phyloP scores from a whole-genome alignment of 495 filamentous ascomycete species.

The Penicillium pulvis region DNA sequence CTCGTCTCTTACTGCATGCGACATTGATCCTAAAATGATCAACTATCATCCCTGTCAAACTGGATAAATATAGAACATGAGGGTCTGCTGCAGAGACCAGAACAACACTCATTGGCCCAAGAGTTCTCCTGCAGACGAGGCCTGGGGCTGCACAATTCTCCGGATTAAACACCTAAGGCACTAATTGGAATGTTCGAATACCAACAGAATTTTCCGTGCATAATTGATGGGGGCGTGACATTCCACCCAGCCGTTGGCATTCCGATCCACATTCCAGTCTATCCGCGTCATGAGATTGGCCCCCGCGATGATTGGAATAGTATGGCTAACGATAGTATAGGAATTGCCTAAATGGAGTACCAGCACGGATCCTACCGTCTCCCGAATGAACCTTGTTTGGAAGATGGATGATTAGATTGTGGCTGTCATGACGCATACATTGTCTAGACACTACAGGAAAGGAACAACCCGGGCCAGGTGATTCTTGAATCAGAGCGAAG shows the following conservation, averaged over 20 bases:
- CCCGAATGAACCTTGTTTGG: slow-evolving; percentile 17
- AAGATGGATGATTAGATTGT: slow-evolving; percentile 20
- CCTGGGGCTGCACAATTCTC: slow-evolving; percentile 14
- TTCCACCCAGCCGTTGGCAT: slow-evolving; percentile 38
- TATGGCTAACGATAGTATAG: background rate
- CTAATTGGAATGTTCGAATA: slow-evolving; percentile 25
- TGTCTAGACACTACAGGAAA: background rate
- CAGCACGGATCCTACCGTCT: slow-evolving; percentile 24
- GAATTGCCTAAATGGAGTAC: background rate
- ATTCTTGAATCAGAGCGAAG: slow-evolving; percentile 7
- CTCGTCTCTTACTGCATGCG: slow-evolving; percentile 18
- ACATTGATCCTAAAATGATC: slow-evolving; percentile 9
- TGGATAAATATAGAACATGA: slow-evolving; percentile 30
- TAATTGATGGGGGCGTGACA: slow-evolving; percentile 38
- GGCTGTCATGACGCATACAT: slow-evolving; percentile 44
- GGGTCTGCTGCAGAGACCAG: slow-evolving; percentile 7
- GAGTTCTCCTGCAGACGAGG: slow-evolving; percentile 21
- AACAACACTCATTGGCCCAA: slow-evolving; percentile 11
- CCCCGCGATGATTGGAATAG: slow-evolving; percentile 1
- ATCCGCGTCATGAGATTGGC: slow-evolving; percentile 16
- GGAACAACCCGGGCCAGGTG: background rate
- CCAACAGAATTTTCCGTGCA: slow-evolving; percentile 30
- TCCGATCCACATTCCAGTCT: slow-evolving; percentile 32
- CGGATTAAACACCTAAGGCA: background rate
- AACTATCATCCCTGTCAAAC: slow-evolving; percentile 3